These are phyloP conservation scores for Fusarium foetens DNA, from an alignment of 2,329 filamentous ascomycete species.

Conservation along the genomic window DNA sequence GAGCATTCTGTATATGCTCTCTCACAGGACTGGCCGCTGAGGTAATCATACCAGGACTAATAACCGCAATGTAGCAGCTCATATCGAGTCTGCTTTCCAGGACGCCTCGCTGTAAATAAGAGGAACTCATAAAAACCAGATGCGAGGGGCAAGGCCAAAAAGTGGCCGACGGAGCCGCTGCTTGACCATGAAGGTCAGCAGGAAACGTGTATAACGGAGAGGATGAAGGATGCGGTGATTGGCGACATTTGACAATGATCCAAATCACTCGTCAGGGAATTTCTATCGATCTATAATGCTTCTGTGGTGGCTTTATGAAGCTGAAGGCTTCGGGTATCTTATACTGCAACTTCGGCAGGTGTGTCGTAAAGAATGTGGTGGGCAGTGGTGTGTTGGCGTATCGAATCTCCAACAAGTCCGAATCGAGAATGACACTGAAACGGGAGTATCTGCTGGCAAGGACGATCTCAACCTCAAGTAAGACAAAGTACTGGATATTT, in stretches of 20 bases:
- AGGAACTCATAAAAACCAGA: constrained; percentile 21
- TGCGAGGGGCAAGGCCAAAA: not conserved
- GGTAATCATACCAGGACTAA: not conserved
- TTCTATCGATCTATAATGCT: constrained; percentile 44
- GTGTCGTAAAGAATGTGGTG: not conserved
- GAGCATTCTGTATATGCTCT: not conserved
- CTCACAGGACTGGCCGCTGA: not conserved
- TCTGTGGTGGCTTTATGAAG: constrained; percentile 42
- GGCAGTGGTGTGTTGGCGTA: not conserved
- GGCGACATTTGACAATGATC: constrained; percentile 13
- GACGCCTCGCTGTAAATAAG: constrained; percentile 42
- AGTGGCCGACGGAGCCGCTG: not conserved
- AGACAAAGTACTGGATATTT: not conserved
- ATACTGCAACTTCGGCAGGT: constrained; percentile 24
- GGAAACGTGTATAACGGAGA: constrained; percentile 9
- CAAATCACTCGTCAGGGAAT: constrained; percentile 29
- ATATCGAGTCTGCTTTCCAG: constrained; percentile 32
- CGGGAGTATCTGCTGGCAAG: not conserved
- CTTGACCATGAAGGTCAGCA: constrained; percentile 3
- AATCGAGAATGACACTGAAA: not conserved
- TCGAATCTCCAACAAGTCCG: not conserved
- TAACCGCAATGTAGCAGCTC: constrained; percentile 27
- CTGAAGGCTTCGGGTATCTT: constrained; percentile 43
- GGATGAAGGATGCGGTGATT: constrained; percentile 20
- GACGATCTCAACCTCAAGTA: not conserved